These are phyloP conservation scores for Boletellus sp. DNA, from an alignment of 768 basidiomycete genomes.

Conservation along the genomic window DNA sequence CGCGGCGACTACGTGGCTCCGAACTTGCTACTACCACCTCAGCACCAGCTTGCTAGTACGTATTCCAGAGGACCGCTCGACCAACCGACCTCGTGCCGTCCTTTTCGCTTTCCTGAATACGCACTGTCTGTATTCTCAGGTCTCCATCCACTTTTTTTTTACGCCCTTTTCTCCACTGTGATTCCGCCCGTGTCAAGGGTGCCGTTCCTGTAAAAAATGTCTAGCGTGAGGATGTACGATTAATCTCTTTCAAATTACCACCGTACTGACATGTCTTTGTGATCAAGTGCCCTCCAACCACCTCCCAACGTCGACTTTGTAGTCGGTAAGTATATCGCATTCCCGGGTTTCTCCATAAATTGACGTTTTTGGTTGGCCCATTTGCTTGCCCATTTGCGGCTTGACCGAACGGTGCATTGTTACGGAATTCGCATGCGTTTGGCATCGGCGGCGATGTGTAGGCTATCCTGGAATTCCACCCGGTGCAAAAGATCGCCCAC, in stretches of 20 bases:
- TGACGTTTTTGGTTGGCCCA: slow-evolving; percentile 3
- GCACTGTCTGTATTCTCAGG: neutral
- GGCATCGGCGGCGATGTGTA: slow-evolving; percentile 23
- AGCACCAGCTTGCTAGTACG: slow-evolving; percentile 2
- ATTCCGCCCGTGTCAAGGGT: neutral
- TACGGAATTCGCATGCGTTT: neutral
- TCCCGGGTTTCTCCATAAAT: neutral
- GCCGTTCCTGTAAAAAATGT: slow-evolving; percentile 28
- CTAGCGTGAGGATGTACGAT: slow-evolving; percentile 45
- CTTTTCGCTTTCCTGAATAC: neutral
- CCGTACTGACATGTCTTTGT: slow-evolving; percentile 2
- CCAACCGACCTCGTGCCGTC: slow-evolving; percentile 3
- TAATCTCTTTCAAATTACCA: neutral
- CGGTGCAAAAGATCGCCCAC: slow-evolving; percentile 67
- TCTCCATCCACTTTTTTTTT: neutral
- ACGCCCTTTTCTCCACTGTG: neutral
- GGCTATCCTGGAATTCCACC: slow-evolving; percentile 90
- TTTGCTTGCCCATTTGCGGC: neutral
- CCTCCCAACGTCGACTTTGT: slow-evolving; percentile 90
- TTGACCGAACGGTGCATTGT: neutral
- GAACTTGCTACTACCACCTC: neutral
- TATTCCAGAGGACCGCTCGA: slow-evolving; percentile 2
- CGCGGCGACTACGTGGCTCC: slow-evolving; percentile 13
- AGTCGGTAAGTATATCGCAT: slow-evolving; percentile 48
- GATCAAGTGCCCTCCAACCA: slow-evolving; percentile 68